Base-by-base conservation (phyloP, 257 asterid genomes). In the Solanum pimpinellifolium region DNA sequence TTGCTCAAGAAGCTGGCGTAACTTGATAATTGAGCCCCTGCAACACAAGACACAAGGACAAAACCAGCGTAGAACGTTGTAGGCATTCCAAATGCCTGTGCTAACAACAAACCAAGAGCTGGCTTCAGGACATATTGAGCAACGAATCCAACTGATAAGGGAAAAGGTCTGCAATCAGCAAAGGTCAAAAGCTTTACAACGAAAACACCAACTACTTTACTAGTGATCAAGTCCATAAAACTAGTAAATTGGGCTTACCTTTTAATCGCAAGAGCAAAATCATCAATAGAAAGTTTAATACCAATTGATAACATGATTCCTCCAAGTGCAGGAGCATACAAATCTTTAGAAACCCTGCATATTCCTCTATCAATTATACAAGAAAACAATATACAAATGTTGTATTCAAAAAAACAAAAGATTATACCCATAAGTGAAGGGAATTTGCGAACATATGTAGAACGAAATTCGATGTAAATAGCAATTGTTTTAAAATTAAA, bases 281-380 rank as follows among this genome's bases (percentile, higher is more conserved):
- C 99, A 88, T 95, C 95, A 62, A 97, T 78, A 18, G 99, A 95
- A n/a, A 97, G 98, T 87, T 83, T 90, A 91, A 97, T 97, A 59
- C 99, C 99, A 86, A 97, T 97, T 2, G 99, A 97, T 88, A 97
- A 86, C 99, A 97, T 96, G 86, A 97, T 96, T 68, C 99, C 99
- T 89, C 99, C 99, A 59, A 97, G 99, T 76, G 99, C 99, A 60
- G 99, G 99, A 72, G 99, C 98, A 83, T 97, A 97, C 85, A 95
- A 76, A 70, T 95, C 98, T 93, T 94, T 94, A 29, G 99, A 97
- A 92, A 97, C 99, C 99, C 99, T 97, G 99, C 98, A 96, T 85
- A 89, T 93, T 90, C 92, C 88, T 94, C 93, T 90, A 90, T 93
- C 94, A 89, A 90, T 93, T 86, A 90, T 91, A 90, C 76, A 88